A percentile compares a stretch with the other conserved stretches of the same genome.
phyloP scores from a whole-genome alignment of 2,329 filamentous ascomycete species.

The Arthrinium phaeospermum region DNA sequence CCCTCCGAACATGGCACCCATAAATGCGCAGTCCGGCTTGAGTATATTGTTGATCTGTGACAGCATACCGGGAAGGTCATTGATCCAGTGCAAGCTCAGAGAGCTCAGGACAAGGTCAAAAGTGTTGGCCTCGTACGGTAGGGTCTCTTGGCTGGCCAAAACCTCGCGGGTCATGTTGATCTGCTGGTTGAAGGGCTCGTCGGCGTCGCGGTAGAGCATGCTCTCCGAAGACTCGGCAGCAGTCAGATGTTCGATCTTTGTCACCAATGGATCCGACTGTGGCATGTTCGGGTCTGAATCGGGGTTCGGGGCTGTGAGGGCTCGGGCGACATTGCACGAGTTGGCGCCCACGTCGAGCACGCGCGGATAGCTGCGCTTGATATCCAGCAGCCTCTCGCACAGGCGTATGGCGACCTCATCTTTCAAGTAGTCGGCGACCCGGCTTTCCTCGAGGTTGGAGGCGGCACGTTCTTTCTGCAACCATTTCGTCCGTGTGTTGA shows the following conservation, averaged over 20 bases:
- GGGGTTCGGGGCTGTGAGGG: slow-evolving; percentile 73
- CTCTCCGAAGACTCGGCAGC: slow-evolving; percentile 81
- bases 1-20: slow-evolving; percentile 95
- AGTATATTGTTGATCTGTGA: slow-evolving; percentile 84
- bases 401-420: slow-evolving; percentile 88
- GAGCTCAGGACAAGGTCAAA: slow-evolving; percentile 94
- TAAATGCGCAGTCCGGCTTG: slow-evolving; percentile 89
- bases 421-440: slow-evolving; percentile 88
- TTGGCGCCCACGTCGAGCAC: slow-evolving; percentile 95
- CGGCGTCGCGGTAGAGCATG: slow-evolving; percentile 80
- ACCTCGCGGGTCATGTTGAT: slow-evolving; percentile 77
- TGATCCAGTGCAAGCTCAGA: slow-evolving; percentile 94
- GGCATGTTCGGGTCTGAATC: slow-evolving; percentile 64
- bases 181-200: slow-evolving; percentile 74
- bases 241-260: slow-evolving; percentile 74
- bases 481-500: slow-evolving; percentile 87
- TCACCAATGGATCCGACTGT: slow-evolving; percentile 68
- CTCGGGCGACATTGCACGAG: slow-evolving; percentile 89
- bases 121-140: slow-evolving; percentile 76
- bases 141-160: slow-evolving; percentile 73
- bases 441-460: slow-evolving; percentile 69
- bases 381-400: slow-evolving; percentile 87
- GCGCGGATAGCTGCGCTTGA: slow-evolving; percentile 83
- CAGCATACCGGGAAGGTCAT: slow-evolving; percentile 87
- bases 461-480: slow-evolving; percentile 90